A percentile compares a stretch with the other conserved stretches of the same genome.
Conservation (phyloP, 2,329 filamentous ascomycete genomes). For the Fusarium musae region DNA sequence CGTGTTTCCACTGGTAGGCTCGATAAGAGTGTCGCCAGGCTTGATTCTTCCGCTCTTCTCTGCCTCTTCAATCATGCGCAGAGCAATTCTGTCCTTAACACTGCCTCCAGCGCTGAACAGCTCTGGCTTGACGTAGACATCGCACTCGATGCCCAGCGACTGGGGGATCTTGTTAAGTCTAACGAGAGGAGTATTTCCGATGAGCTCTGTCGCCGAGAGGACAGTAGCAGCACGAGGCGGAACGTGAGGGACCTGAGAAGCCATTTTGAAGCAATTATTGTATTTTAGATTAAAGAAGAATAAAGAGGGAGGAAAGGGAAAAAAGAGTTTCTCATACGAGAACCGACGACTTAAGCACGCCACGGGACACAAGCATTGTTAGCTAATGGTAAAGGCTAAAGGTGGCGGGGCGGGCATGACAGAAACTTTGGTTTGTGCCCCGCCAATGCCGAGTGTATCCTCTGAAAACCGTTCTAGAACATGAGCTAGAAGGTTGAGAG, state of each 20-base stretch:
- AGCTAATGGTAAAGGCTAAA: constrained; percentile 4
- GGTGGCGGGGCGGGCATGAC: constrained; percentile 31
- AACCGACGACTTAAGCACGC: constrained; percentile 37
- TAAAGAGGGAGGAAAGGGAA: background rate
- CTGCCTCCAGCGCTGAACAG: constrained; percentile 94
- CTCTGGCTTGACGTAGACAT: constrained; percentile 91
- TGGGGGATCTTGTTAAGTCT: constrained; percentile 93
- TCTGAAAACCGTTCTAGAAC: constrained; percentile 31
- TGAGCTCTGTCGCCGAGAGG: constrained; percentile 82
- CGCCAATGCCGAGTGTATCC: constrained; percentile 48
- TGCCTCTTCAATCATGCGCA: constrained; percentile 97
- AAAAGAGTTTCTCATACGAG: constrained; percentile 28
- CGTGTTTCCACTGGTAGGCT: constrained; percentile 98
- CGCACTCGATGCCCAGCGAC: constrained; percentile 87
- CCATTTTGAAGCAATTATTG: constrained; percentile 30
- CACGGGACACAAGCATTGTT: constrained; percentile 37
- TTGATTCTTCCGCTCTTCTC: constrained; percentile 93
- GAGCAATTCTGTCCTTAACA: constrained; percentile 93
- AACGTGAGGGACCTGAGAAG: constrained; percentile 47
- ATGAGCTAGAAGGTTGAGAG: constrained; percentile 10
- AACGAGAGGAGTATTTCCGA: constrained; percentile 96
- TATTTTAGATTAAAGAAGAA: background rate
- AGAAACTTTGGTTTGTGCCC: constrained; percentile 34
- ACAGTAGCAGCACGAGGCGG: constrained; percentile 53
- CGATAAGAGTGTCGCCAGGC: constrained; percentile 95